These are phyloP conservation scores for Geranium rotundifolium DNA, from an alignment of 345 rosid genomes.

Conservation along the genomic window DNA sequence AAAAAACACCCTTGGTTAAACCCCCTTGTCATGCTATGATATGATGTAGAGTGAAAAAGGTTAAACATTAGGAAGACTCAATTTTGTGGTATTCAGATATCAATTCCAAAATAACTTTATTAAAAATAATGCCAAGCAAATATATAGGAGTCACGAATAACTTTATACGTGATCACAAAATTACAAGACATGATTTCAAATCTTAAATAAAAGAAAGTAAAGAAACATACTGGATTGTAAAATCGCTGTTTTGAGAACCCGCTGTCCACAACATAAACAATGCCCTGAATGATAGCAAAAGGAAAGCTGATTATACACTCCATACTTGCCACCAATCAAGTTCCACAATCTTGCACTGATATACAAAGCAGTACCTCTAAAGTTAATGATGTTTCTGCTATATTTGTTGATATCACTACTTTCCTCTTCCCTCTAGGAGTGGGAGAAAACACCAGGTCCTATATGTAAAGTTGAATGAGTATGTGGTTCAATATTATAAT, in stretches of 20 bases:
- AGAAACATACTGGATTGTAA: slow-evolving; percentile 72
- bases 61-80: not conserved
- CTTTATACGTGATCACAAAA: not conserved
- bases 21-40: not conserved
- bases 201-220: slow-evolving; percentile 4
- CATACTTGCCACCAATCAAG: slow-evolving; percentile 1
- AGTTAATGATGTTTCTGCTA: slow-evolving; percentile 91
- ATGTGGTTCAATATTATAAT: not conserved
- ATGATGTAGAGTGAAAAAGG: not conserved
- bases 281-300: slow-evolving; percentile 46
- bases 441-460: slow-evolving; percentile 83
- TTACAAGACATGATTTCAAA: not conserved
- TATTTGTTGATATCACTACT: slow-evolving; percentile 85
- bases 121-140: not conserved
- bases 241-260: slow-evolving; percentile 94
- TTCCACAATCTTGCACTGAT: not conserved
- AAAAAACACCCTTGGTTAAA: not conserved
- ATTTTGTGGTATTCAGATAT: not conserved
- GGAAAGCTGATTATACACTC: slow-evolving; percentile 6
- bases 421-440: slow-evolving; percentile 89
- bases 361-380: slow-evolving; percentile 49
- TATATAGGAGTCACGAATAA: not conserved
- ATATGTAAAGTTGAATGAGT: slow-evolving; percentile 7
- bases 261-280: slow-evolving; percentile 89
- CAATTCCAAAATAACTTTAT: not conserved